phyloP scores from a whole-genome alignment of 225 moss, liverwort and hornwort species.

The Physcomitrellopsis africana region DNA sequence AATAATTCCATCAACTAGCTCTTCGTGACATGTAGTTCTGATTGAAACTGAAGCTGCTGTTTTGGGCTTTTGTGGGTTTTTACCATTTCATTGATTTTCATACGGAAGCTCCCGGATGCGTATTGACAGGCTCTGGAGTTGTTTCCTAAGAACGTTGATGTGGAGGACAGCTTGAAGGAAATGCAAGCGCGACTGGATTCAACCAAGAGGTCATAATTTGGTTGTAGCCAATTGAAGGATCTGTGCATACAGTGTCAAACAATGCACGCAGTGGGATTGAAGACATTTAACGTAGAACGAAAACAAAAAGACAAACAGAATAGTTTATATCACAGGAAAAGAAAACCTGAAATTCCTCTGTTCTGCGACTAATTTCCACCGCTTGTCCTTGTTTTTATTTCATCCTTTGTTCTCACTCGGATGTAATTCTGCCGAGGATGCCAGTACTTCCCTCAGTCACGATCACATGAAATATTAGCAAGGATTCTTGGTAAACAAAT shows the following conservation, averaged over 20 bases:
- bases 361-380: neutral
- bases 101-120: neutral
- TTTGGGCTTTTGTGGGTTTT: neutral
- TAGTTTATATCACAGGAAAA: neutral
- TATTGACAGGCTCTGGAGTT: constrained; percentile 42
- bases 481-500: too few species aligned
- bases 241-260: neutral
- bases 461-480: too few species aligned
- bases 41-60: neutral
- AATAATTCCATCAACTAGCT: constrained; percentile 10
- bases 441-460: too few species aligned
- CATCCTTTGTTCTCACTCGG: too few species aligned
- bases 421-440: too few species aligned
- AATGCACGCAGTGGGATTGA: neutral
- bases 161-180: constrained; percentile 51
- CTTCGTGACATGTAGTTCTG: neutral
- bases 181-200: constrained; percentile 42
- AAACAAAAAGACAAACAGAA: neutral
- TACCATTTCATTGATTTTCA: neutral
- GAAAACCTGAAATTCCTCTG: neutral
- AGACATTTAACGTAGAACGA: neutral
- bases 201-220: neutral
- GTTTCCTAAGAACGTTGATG: constrained; percentile 47
- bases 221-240: neutral
- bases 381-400: too few species aligned